Evolutionary conservation across 78 protist species (phyloP), one percentile per base, ranked within the genome.

Genomic region (slime mould (Dictyostelium discoideum)): DNA sequence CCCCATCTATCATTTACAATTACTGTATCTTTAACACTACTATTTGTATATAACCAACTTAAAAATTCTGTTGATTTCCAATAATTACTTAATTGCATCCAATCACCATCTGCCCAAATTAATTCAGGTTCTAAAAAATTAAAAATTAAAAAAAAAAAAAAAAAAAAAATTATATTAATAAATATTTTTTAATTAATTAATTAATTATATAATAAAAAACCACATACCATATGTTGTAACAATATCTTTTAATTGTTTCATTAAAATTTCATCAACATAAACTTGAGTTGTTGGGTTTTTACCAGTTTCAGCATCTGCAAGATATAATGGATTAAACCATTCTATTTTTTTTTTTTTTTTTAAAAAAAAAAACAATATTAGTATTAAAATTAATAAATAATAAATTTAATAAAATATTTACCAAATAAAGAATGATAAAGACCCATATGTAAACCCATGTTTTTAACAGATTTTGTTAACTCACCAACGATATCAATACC

Each of bases 1-100:
- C 96, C 96, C 96, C 96, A 93, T 42, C 96, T 50, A 86, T 93
- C 96, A 39, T 93, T 93, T 29, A 93, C 87, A 29, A 87, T 80
- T 20, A 93, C 93, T 5, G 65, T 32, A 26, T 93, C 92, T 13
- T 40, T 40, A 0, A 79, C 84, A 9, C n/a, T 54, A 42, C 85
- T 85, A 18, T 57, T 37, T 3, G 46, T 39, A 29, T 65, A 93
- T 24, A 93, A 32, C 96, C 96, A 93, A 16, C 93, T 32, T 8
- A 93, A 39, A 32, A 83, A 93, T n/a, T 73, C 93, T 48, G 85
- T 86, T 5, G 88, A 79, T 32, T 79, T 40, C 85, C 86, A 92
- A 40, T 46, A 57, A 0, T 57, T 26, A 57, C 32, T 26, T 24
- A 10, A 46, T 13, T 85, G 73, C 16, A 18, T 11, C 76, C 73